Evolutionary conservation across 2,329 filamentous ascomycete species (phyloP), one percentile per base, ranked within the genome.

Genomic region (Venturia asperata): DNA sequence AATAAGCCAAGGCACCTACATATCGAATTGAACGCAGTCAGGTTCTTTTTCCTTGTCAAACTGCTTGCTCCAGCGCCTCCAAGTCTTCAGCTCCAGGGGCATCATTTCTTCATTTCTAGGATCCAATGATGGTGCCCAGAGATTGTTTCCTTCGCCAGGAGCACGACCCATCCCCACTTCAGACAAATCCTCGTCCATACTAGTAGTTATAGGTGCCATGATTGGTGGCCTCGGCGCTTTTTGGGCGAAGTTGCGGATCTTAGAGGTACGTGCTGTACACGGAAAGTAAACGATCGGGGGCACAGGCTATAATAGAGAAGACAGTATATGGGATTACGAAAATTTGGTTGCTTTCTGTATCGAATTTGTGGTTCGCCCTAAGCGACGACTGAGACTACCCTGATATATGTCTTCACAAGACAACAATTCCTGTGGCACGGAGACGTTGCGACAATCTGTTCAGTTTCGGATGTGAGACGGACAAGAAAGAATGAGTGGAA

Each of bases 31-130:
- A 2, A 63, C n/a, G n/a, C 24, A n/a, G n/a, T 55, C 11, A 11
- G 41, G 2, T 24, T 56, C 63, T 30, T 56, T 30, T 49, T 64
- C 63, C 52, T 64, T 64, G 19, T 64, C 63, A 19, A 64, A 64
- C 17, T 64, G 63, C 27, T 61, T 24, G 63, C 63, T 64, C 63
- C 49, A 64, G 5, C 52, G 49, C n/a, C 52, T n/a, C 63, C 63
- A 64, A 56, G 34, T 39, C 37, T 21, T 47, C 11, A 45, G 34
- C 37, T 64, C 63, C 37, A 61, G 5, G 34, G 63, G 63, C 34
- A 60, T 64, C 17, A 39, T 34, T 30, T 63, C 62, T 34, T 63
- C 62, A 21, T 34, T 37, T 27, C 43, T 63, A 19, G 62, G 62
- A n/a, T 63, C 62, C 21, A 63, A 15, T 7, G 43, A 63, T 9